Percentiles rank a stretch among this genome's conserved stretches.
Conservation (phyloP, 75 land plant genomes). For the Adiantum capillusveneris region DNA sequence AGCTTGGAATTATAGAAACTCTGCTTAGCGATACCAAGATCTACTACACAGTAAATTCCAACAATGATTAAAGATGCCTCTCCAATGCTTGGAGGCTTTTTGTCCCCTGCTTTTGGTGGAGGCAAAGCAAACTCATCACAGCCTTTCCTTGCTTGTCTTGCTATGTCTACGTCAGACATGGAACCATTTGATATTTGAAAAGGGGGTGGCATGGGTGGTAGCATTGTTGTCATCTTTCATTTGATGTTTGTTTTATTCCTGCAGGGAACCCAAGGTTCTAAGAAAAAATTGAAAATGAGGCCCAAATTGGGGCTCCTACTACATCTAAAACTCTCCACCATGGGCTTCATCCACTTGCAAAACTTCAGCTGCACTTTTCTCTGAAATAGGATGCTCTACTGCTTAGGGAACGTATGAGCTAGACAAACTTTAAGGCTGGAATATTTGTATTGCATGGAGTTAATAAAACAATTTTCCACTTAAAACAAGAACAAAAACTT, state of each 20-base stretch:
- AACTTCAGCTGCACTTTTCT: conserved; percentile 25
- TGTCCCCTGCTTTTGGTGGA: neutral
- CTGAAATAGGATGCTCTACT: conserved; percentile 18
- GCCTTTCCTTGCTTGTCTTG: conserved; percentile 16
- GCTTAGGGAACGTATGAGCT: conserved; percentile 20
- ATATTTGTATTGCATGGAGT: conserved; percentile 23
- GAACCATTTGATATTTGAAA: conserved; percentile 30
- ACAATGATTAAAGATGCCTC: too few species aligned
- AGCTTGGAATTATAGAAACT: too few species aligned
- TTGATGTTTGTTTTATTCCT: too few species aligned
- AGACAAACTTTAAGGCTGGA: conserved; percentile 36
- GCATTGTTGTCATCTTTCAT: neutral
- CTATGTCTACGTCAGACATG: conserved; percentile 25
- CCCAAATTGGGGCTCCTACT: conserved; percentile 58
- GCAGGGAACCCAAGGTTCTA: neutral
- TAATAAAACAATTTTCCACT: conserved; percentile 16
- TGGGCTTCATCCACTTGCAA: conserved; percentile 35
- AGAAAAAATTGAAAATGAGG: conserved; percentile 35
- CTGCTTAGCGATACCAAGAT: too few species aligned
- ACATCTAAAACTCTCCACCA: conserved; percentile 49
- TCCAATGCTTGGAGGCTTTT: neutral
- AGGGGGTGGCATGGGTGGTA: conserved; percentile 19
- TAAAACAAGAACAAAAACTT: too few species aligned
- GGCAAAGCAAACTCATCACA: conserved; percentile 16
- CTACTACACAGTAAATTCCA: too few species aligned